A percentile compares a stretch with the other conserved stretches of the same genome.
These are phyloP conservation scores for Fusarium sp. DNA, from an alignment of 2,329 filamentous ascomycete genomes.

Conservation along the genomic window DNA sequence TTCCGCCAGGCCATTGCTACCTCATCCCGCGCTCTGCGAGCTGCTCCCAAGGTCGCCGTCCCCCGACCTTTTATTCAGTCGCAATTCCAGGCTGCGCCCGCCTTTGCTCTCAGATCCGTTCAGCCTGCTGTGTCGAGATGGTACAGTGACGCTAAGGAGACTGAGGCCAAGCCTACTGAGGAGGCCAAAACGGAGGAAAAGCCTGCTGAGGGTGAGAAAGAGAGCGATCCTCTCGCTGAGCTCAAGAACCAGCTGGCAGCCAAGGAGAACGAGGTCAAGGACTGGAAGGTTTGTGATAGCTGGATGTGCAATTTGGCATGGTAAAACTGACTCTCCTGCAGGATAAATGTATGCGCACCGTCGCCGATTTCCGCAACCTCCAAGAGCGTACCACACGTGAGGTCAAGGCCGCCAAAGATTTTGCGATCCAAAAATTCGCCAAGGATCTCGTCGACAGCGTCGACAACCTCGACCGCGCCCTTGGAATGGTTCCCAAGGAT, in stretches of 20 bases:
- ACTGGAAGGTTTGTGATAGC: constrained; percentile 78
- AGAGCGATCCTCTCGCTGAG: constrained; percentile 51
- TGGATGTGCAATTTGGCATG: background rate
- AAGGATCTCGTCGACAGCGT: constrained; percentile 94
- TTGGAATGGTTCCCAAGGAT: constrained; percentile 78
- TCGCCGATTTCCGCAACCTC: constrained; percentile 97
- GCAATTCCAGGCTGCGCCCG: constrained; percentile 51
- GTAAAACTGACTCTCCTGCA: constrained; percentile 49
- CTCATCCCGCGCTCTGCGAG: constrained; percentile 57
- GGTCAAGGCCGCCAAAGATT: constrained; percentile 85
- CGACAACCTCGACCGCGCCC: constrained; percentile 96
- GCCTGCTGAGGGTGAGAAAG: constrained; percentile 42
- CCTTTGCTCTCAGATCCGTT: constrained; percentile 49
- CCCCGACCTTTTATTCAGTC: constrained; percentile 49
- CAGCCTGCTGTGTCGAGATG: constrained; percentile 52
- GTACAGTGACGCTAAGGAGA: constrained; percentile 60
- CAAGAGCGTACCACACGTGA: constrained; percentile 95
- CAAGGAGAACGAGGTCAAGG: constrained; percentile 66
- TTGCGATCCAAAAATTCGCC: constrained; percentile 95
- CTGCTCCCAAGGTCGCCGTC: constrained; percentile 49
- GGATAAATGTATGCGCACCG: constrained; percentile 94
- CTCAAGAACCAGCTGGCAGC: constrained; percentile 63
- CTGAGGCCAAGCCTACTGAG: constrained; percentile 42
- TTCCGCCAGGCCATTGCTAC: constrained; percentile 56
- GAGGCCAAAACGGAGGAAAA: constrained; percentile 45